Conservation (phyloP, 805 yeast species). For the Kuraishia molischiana region DNA sequence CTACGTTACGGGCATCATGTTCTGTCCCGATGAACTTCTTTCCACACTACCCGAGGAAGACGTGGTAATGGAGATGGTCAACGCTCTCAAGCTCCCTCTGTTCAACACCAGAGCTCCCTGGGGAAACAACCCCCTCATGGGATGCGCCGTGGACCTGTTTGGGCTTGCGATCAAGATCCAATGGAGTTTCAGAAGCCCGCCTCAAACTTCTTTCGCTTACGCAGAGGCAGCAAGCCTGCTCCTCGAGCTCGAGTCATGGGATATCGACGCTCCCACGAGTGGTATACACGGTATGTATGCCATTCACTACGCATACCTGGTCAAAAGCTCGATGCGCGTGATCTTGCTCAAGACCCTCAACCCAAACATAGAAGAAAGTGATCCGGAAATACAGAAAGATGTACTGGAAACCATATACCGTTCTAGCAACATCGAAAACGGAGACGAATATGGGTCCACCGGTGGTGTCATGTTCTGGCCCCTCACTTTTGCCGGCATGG, state of each 20-base stretch:
- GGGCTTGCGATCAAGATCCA: constrained; percentile 4
- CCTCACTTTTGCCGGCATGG: neutral
- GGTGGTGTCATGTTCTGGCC: neutral
- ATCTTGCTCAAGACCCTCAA: neutral
- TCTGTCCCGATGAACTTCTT: neutral
- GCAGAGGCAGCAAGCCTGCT: neutral
- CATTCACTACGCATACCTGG: neutral
- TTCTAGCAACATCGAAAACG: neutral
- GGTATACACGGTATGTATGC: too few species aligned
- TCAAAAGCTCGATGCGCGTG: neutral
- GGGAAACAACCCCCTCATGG: constrained; percentile 7
- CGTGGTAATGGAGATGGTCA: neutral
- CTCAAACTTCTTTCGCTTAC: neutral
- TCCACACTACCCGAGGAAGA: neutral
- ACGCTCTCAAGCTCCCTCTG: neutral
- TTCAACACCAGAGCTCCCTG: constrained; percentile 2
- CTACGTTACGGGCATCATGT: constrained; percentile 5
- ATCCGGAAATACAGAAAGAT: neutral
- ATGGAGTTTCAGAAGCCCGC: constrained; percentile 5
- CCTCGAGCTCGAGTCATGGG: neutral
- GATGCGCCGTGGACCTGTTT: constrained; percentile 5
- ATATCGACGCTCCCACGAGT: too few species aligned
- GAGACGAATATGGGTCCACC: neutral
- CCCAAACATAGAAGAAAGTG: neutral
- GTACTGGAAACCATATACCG: neutral